A percentile compares a stretch with the other conserved stretches of the same genome.
Evolutionary conservation across 257 asterid species (phyloP).

Genomic region (Ajuga chamaepitys): DNA sequence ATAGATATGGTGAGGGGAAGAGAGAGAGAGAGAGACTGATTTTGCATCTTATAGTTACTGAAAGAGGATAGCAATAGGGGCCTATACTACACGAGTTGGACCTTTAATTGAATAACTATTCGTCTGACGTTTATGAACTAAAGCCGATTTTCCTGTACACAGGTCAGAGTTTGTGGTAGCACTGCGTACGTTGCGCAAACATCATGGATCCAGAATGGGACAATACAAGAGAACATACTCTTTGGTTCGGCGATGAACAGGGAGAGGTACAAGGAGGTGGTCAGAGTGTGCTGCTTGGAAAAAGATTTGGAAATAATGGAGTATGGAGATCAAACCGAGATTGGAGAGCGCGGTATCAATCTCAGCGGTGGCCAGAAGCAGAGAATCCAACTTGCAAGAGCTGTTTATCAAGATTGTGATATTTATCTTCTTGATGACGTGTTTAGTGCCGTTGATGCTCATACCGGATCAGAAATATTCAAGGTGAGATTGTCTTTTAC

Average conservation of each 20-base stretch:
- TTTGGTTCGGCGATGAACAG: conserved; percentile 61
- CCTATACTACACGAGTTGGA: too few species aligned
- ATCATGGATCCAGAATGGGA: conserved; percentile 95
- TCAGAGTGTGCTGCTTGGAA: conserved; percentile 84
- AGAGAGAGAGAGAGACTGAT: too few species aligned
- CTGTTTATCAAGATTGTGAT: conserved; percentile 91
- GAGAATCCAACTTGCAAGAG: conserved; percentile 91
- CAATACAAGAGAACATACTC: conserved; percentile 75
- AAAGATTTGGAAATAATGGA: conserved; percentile 97
- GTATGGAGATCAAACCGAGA: conserved; percentile 93
- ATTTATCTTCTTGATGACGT: conserved; percentile 88
- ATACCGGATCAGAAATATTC: conserved; percentile 93
- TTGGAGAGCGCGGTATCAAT: conserved; percentile 99
- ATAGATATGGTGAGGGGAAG: too few species aligned
- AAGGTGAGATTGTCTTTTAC: conserved; percentile 36
- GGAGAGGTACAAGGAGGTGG: conserved; percentile 56
- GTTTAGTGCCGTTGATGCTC: conserved; percentile 98
- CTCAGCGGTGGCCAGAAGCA: conserved; percentile 99
- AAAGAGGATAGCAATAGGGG: too few species aligned
- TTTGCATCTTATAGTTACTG: too few species aligned
- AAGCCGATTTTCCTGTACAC: neutral
- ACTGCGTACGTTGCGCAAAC: conserved; percentile 97
- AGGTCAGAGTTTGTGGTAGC: conserved; percentile 80
- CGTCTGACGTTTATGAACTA: neutral
- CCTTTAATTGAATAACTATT: neutral